These are phyloP conservation scores for Lupinus albus DNA, from an alignment of 306 rosid species.

Conservation along the genomic window DNA sequence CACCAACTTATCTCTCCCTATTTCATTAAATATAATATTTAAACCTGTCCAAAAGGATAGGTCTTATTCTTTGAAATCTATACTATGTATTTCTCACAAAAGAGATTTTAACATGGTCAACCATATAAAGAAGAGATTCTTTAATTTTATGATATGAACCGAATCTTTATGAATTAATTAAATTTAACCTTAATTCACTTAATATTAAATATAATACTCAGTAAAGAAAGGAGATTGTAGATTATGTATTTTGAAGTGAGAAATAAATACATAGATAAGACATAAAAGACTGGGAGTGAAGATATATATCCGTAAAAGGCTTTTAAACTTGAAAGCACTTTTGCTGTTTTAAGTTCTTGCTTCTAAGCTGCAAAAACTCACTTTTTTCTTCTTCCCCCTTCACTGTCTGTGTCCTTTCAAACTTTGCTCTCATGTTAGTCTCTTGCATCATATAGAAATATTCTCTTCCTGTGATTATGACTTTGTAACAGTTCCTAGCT, in stretches of 20 bases:
- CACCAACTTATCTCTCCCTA: too few species aligned
- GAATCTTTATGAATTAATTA: too few species aligned
- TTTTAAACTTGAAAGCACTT: constrained; percentile 30
- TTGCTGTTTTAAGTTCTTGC: constrained; percentile 40
- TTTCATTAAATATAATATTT: too few species aligned
- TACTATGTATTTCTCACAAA: too few species aligned
- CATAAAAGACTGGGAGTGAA: constrained; percentile 9
- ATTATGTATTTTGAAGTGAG: neutral
- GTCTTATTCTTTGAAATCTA: too few species aligned
- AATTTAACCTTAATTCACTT: too few species aligned
- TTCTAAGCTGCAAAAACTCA: constrained; percentile 18
- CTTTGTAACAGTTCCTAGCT: constrained; percentile 40
- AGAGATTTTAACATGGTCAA: too few species aligned
- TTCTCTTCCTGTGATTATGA: constrained; percentile 31
- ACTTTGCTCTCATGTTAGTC: constrained; percentile 29
- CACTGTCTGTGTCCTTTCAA: constrained; percentile 37
- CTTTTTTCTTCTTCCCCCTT: constrained; percentile 7
- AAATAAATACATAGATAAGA: too few species aligned
- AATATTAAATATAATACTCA: too few species aligned
- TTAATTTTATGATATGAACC: too few species aligned
- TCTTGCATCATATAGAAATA: neutral
- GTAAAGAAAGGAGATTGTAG: neutral
- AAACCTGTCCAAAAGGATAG: too few species aligned
- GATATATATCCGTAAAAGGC: constrained; percentile 31
- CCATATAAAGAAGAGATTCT: too few species aligned